Evolutionary conservation across 2,329 filamentous ascomycete genomes (phyloP).

Genomic region (Penicillium sclerotiorum): DNA sequence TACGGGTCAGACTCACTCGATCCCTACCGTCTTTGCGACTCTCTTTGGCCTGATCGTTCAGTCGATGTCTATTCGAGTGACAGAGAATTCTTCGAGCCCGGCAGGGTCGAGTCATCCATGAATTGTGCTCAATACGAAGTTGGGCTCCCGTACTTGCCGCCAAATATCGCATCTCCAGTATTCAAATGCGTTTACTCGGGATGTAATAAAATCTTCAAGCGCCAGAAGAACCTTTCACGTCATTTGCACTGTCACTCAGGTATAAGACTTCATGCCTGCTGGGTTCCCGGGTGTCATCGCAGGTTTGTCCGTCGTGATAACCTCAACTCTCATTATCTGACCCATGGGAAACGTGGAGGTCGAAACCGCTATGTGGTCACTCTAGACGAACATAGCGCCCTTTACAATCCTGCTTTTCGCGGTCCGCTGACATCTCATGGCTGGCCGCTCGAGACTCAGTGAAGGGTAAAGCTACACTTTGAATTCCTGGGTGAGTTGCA

Average conservation of each 20-base stretch:
- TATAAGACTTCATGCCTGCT: neutral
- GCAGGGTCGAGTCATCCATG: neutral
- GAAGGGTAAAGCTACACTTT: neutral
- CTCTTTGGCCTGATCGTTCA: neutral
- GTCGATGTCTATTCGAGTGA: neutral
- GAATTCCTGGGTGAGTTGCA: neutral
- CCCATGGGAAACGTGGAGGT: slow-evolving; percentile 1
- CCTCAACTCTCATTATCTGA: slow-evolving; percentile 2
- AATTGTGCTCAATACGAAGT: neutral
- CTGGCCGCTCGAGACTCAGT: neutral
- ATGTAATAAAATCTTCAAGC: neutral
- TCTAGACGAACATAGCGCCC: neutral
- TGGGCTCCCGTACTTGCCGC: neutral
- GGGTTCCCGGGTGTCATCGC: slow-evolving; percentile 3
- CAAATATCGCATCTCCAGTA: neutral
- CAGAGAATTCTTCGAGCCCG: neutral
- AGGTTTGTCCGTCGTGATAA: slow-evolving; percentile 1
- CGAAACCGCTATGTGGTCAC: slow-evolving; percentile 6
- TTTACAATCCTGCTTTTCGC: neutral
- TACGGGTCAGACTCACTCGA: neutral
- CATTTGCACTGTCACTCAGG: neutral
- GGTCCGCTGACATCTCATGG: neutral
- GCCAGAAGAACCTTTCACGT: neutral
- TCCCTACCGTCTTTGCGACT: neutral
- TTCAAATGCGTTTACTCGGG: neutral